A percentile compares a stretch with the other conserved stretches of the same genome.
These are phyloP conservation scores for Glebionis coronaria DNA, from an alignment of 129 eudicot species.

Conservation along the genomic window DNA sequence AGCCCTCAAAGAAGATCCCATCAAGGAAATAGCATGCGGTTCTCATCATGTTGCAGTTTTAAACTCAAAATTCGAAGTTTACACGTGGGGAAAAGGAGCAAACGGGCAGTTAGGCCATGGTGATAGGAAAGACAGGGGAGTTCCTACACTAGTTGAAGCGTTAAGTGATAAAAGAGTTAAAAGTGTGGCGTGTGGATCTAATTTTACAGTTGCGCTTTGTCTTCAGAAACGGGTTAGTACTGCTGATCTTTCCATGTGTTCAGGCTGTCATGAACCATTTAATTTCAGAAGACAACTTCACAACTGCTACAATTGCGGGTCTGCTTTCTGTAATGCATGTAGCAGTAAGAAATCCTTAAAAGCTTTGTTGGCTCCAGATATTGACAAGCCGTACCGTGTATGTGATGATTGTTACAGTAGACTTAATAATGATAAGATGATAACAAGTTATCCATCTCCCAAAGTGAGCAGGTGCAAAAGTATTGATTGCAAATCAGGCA, in stretches of 20 bases:
- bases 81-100: slow-evolving; percentile 80
- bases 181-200: slow-evolving; percentile 60
- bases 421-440: slow-evolving; percentile 33
- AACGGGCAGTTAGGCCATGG: slow-evolving; percentile 81
- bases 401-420: slow-evolving; percentile 62
- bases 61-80: slow-evolving; percentile 55
- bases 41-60: slow-evolving; percentile 64
- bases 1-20: slow-evolving; percentile 40
- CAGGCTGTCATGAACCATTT: slow-evolving; percentile 52
- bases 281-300: slow-evolving; percentile 54
- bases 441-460: slow-evolving; percentile 37
- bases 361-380: slow-evolving; percentile 65
- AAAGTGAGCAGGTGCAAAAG: slow-evolving; percentile 22
- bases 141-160: slow-evolving; percentile 65
- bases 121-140: slow-evolving; percentile 42
- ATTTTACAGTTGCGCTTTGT: slow-evolving; percentile 62
- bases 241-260: slow-evolving; percentile 52
- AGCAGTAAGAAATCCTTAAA: slow-evolving; percentile 49
- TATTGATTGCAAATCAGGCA: slow-evolving; percentile 22
- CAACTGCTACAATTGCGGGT: slow-evolving; percentile 75
- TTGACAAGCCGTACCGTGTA: slow-evolving; percentile 51
- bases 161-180: slow-evolving; percentile 45
- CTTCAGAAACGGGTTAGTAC: slow-evolving; percentile 36
- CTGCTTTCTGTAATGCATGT: slow-evolving; percentile 58
- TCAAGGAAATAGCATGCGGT: slow-evolving; percentile 72